Conservation (phyloP, 1,139 yeast species). For the Geotrichum carabidarum region DNA sequence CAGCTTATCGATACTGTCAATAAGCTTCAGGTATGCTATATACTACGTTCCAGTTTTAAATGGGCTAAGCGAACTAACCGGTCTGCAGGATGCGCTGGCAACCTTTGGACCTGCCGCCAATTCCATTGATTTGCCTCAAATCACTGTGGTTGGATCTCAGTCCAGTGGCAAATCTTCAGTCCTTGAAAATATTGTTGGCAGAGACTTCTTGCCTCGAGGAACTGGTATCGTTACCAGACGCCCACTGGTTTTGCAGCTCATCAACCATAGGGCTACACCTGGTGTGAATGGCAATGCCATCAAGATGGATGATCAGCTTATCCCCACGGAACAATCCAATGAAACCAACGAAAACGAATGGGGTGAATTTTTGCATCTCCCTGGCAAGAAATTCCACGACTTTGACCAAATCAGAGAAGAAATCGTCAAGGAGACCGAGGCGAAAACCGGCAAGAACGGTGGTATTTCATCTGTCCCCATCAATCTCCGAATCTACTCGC, state of each 20-base stretch:
- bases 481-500: slow-evolving; percentile 89
- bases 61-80: neutral
- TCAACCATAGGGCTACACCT: slow-evolving; percentile 51
- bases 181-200: slow-evolving; percentile 86
- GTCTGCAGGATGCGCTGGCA: slow-evolving; percentile 64
- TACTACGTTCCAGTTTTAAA: neutral
- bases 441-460: slow-evolving; percentile 84
- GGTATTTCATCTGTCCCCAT: slow-evolving; percentile 93
- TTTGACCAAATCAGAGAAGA: slow-evolving; percentile 89
- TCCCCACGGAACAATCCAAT: slow-evolving; percentile 15
- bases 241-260: slow-evolving; percentile 77
- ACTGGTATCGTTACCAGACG: slow-evolving; percentile 95
- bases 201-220: slow-evolving; percentile 93
- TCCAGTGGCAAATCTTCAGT: slow-evolving; percentile 93
- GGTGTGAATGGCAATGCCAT: neutral
- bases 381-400: slow-evolving; percentile 80
- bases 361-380: slow-evolving; percentile 96
- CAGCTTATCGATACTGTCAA: slow-evolving; percentile 84
- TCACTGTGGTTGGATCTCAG: slow-evolving; percentile 94
- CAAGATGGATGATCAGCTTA: slow-evolving; percentile 1
- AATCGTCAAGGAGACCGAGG: slow-evolving; percentile 89
- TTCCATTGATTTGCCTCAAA: slow-evolving; percentile 78
- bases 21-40: slow-evolving; percentile 46
- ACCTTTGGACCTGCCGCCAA: slow-evolving; percentile 64
- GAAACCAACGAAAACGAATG: slow-evolving; percentile 51